phyloP scores from a whole-genome alignment of 2,329 filamentous ascomycete species.

The Cytospora paraplurivora region DNA sequence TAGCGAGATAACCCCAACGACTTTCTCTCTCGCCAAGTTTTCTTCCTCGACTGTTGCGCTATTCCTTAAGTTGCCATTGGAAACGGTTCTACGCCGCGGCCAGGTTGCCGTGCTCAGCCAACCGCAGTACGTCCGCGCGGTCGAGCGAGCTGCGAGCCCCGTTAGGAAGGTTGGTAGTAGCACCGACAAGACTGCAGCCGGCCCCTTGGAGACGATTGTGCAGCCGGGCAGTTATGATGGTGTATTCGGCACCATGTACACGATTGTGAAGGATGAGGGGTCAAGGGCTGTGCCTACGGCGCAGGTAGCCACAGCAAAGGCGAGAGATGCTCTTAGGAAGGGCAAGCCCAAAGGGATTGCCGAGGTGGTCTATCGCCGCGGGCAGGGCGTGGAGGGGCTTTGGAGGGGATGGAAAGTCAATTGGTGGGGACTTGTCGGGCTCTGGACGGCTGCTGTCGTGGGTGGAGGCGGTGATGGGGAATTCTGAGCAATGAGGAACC shows the following conservation, averaged over 20 bases:
- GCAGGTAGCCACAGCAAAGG: constrained; percentile 37
- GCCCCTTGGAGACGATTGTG: constrained; percentile 69
- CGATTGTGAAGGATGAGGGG: constrained; percentile 83
- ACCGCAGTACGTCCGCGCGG: constrained; percentile 52
- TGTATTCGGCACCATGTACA: constrained; percentile 89
- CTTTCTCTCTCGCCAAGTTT: constrained; percentile 83
- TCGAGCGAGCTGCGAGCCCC: constrained; percentile 39
- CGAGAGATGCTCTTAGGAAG: constrained; percentile 36
- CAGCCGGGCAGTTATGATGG: constrained; percentile 80
- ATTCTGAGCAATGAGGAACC: constrained; percentile 44
- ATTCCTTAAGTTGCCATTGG: constrained; percentile 83
- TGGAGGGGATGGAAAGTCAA: constrained; percentile 77
- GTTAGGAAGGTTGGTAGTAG: neutral
- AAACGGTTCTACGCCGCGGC: constrained; percentile 86
- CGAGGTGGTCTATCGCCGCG: constrained; percentile 55
- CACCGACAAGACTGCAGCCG: constrained; percentile 32
- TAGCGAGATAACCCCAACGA: constrained; percentile 74
- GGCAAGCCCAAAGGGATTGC: constrained; percentile 38
- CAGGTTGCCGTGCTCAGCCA: constrained; percentile 74
- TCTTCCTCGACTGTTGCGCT: constrained; percentile 77
- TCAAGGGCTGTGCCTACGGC: constrained; percentile 49
- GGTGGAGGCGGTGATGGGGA: constrained; percentile 63
- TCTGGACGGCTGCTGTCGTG: constrained; percentile 70
- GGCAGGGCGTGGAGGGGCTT: constrained; percentile 68
- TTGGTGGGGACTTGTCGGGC: constrained; percentile 74